phyloP scores from a whole-genome alignment of 2,329 filamentous ascomycete species.

The Aspergillus melleus region DNA sequence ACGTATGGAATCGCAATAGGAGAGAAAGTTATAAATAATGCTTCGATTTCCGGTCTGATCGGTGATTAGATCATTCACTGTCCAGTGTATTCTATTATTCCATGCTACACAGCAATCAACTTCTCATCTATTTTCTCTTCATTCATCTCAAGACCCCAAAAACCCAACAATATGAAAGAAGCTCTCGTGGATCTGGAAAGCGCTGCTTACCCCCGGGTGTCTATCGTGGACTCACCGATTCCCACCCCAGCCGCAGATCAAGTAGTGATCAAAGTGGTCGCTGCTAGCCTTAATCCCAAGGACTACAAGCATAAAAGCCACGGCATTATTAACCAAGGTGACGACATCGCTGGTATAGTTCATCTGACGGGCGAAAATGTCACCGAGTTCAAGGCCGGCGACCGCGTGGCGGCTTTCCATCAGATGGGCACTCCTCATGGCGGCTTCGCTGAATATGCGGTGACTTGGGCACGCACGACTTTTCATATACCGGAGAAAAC shows the following conservation, averaged over 20 bases:
- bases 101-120: no score
- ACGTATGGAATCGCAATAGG: no score
- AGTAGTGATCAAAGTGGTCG: conserved; percentile 43
- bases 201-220: conserved; percentile 20
- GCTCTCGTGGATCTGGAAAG: conserved; percentile 1
- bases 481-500: conserved; percentile 53
- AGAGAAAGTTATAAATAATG: no score
- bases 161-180: conserved; percentile 6
- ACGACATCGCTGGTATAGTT: conserved; percentile 55
- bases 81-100: no score
- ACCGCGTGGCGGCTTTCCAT: conserved; percentile 52
- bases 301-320: conserved; percentile 33
- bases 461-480: conserved; percentile 53
- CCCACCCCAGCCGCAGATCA: conserved; percentile 40
- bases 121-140: no score
- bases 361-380: conserved; percentile 54
- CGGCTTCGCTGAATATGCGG: conserved; percentile 57
- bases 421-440: conserved; percentile 52
- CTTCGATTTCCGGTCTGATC: no score
- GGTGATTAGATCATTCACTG: no score
- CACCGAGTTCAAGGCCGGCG: conserved; percentile 55
- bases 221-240: conserved; percentile 44
- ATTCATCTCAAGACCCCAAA: no score
- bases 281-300: conserved; percentile 49
- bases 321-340: conserved; percentile 45